These are phyloP conservation scores for Erythrophleum ivorense DNA, from an alignment of 331 rosid species.

Conservation along the genomic window DNA sequence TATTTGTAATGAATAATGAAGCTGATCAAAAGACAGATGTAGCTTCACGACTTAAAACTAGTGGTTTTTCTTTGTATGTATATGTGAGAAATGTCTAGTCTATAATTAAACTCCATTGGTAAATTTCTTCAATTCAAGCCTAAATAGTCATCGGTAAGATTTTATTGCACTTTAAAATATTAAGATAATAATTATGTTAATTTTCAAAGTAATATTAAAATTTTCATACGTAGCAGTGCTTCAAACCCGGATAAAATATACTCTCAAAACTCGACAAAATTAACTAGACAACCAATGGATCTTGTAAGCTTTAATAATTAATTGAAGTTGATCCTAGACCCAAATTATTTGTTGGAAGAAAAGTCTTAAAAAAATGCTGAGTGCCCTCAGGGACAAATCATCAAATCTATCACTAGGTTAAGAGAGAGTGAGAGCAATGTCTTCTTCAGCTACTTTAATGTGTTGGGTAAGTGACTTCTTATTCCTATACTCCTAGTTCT, in stretches of 20 bases:
- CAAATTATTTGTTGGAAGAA: not conserved
- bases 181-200: too few relatives aligned
- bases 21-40: not conserved
- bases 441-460: constrained; percentile 30
- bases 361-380: not conserved
- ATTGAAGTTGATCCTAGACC: not conserved
- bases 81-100: too few relatives aligned
- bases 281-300: not conserved
- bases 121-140: too few relatives aligned
- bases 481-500: constrained; percentile 43
- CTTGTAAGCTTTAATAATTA: not conserved
- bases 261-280: not conserved
- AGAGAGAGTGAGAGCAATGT: constrained; percentile 2
- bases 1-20: not conserved
- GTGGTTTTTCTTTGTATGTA: not conserved
- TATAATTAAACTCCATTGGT: too few relatives aligned
- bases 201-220: too few relatives aligned
- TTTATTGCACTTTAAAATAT: too few relatives aligned
- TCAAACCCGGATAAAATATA: not conserved
- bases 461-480: constrained; percentile 31
- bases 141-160: too few relatives aligned
- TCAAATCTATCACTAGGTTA: not conserved
- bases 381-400: not conserved
- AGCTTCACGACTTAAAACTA: not conserved
- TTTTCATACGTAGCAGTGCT: too few relatives aligned